Evolutionary conservation across 2,329 filamentous ascomycete species (phyloP).

Genomic region (Fusarium caatingaense): DNA sequence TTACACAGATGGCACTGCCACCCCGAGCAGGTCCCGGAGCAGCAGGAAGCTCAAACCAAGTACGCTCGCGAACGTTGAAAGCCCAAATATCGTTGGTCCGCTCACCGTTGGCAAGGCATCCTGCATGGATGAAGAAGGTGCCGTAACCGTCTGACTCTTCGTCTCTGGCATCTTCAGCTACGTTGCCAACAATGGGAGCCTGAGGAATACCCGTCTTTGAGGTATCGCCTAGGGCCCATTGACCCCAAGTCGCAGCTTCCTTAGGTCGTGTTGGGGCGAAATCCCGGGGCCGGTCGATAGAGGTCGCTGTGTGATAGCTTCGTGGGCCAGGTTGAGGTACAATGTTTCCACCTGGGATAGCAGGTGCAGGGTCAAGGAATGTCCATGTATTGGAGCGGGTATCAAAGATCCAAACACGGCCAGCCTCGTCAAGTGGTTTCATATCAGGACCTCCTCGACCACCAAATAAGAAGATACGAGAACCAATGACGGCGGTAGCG

Average conservation of each 20-base stretch:
- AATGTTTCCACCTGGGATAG: constrained; percentile 55
- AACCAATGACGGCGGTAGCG: constrained; percentile 74
- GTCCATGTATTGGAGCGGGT: constrained; percentile 73
- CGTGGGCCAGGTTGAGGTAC: constrained; percentile 68
- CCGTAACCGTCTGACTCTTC: constrained; percentile 72
- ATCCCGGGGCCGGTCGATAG: constrained; percentile 67
- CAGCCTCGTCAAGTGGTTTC: constrained; percentile 77
- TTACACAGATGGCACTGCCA: constrained; percentile 74
- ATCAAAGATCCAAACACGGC: constrained; percentile 81
- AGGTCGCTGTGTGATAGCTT: constrained; percentile 75
- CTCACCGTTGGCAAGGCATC: constrained; percentile 72
- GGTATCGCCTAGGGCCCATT: constrained; percentile 67
- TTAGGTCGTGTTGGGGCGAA: constrained; percentile 54
- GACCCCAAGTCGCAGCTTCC: constrained; percentile 61
- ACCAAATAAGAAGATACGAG: constrained; percentile 83
- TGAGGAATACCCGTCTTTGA: constrained; percentile 68
- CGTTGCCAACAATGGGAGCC: constrained; percentile 66
- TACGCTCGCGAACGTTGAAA: constrained; percentile 72
- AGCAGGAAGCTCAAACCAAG: constrained; percentile 75
- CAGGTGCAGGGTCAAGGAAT: constrained; percentile 67
- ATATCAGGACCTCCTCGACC: constrained; percentile 78
- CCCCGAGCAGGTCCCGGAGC: constrained; percentile 76
- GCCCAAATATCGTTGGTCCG: constrained; percentile 79
- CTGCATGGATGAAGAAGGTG: constrained; percentile 81
- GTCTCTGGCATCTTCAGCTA: constrained; percentile 68